Evolutionary conservation across 768 basidiomycete genomes (phyloP), one percentile per base, ranked within the genome.

Genomic region (Suillus subaureus): DNA sequence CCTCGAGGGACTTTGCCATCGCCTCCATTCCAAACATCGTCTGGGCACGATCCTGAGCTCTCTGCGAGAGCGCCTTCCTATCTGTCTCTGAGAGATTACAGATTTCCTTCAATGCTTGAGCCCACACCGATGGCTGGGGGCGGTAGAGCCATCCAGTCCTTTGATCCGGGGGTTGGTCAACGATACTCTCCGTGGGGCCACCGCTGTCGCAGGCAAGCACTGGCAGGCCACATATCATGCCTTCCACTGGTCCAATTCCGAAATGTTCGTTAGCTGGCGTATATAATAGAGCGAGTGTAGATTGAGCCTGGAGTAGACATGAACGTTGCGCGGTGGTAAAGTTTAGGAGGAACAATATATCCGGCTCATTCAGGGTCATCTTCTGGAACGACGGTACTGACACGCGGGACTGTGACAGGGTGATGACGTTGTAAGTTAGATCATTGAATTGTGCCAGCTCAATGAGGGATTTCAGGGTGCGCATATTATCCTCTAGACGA

Each of bases 221-320:
- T 0, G 96, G 95, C 0, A 99, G 76, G 3, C 95, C 94, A 56
- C 92, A 96, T 9, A 88, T 85, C 95, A 98, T 98, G 0, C 88
- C 96, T 75, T 99, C 97, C 4, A 98, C 86, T 2, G 97, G 97
- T 0, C 91, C 96, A 69, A 99, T 98, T 2, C 97, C 97, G 75
- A 99, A 97, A 75, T 99, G 97, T 72, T 99, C 97, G 75, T 97
- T 97, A 9, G 85, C 80, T 0, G 97, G 97, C 0, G 97, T 99
- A 75, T 99, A 99, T 8, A 99, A 83, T 0, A 99, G 81, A 0
- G 87, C 92, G 18, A 87, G 77, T 0, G 94, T 93, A 6, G 83
- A 85, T 0, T 85, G 75, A 6, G 87, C 83, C 15, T 79, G 85
- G 43, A 99, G 87, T 1, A 99, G 85, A 8, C 89, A 89, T 1